Conservation (phyloP, 108 stramenopile species). For the Cyclotella baltica region DNA sequence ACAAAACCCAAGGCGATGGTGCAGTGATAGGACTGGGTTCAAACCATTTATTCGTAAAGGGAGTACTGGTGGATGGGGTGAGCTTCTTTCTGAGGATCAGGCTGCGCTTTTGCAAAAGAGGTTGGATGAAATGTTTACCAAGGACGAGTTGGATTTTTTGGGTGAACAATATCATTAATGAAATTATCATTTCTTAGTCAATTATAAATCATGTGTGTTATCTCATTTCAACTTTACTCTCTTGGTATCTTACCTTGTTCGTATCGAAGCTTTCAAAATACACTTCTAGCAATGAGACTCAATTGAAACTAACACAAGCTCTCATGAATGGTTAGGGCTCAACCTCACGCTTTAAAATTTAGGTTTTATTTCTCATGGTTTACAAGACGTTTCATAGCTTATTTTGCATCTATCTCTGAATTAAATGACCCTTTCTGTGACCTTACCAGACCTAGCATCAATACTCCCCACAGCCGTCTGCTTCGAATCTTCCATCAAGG, state of each 20-base stretch:
- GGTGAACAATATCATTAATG: constrained; percentile 42
- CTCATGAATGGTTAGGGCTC: too few species aligned
- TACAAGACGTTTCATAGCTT: too few species aligned
- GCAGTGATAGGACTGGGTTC: constrained; percentile 59
- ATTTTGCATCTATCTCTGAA: too few species aligned
- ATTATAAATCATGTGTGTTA: too few species aligned
- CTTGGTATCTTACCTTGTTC: too few species aligned
- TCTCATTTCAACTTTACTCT: too few species aligned
- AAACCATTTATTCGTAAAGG: constrained; percentile 63
- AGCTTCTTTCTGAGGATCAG: constrained; percentile 55
- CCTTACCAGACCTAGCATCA: background rate
- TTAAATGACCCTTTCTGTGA: background rate
- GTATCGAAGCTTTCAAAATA: too few species aligned
- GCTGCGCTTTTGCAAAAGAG: constrained; percentile 36
- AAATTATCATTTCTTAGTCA: too few species aligned
- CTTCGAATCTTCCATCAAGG: constrained; percentile 15
- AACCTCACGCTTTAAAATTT: too few species aligned
- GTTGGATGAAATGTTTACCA: constrained; percentile 41
- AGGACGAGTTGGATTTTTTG: constrained; percentile 42
- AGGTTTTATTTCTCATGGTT: too few species aligned
- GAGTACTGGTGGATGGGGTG: constrained; percentile 58
- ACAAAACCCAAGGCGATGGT: constrained; percentile 55
- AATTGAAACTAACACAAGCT: too few species aligned
- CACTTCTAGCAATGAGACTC: too few species aligned
- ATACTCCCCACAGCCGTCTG: constrained; percentile 19